Evolutionary conservation across 352 stramenopile species (phyloP), one percentile per base, ranked within the genome.

Genomic region (Peronospora destructor): DNA sequence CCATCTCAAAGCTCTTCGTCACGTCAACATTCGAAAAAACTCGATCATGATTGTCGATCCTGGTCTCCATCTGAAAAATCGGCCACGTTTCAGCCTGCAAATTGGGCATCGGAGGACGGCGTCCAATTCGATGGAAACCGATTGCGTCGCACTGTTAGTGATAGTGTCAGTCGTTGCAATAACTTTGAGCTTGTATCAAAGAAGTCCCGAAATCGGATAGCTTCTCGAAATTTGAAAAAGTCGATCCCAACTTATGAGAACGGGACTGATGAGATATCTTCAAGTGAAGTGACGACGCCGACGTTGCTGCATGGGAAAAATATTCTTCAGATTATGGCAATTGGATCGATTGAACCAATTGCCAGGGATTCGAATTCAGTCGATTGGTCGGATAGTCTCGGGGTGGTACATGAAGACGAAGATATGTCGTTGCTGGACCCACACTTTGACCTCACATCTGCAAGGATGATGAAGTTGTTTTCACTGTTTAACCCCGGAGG

Each of bases 401-500:
- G 55, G 5, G 34, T 26, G 4, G 56, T 62, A 19, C 59, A 63
- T 14, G 51, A 67, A 37, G 45, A 37, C 2, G 77, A 85, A 1
- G 61, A 88, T 37, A 53, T 79, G 25, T 73, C 74, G 30, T 61
- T 93, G 13, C 86, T 91, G 76, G 82, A 93, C 36, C 79, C 82
- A 33, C 87, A 87, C 53, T 93, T 89, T 45, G 82, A 93, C 28
- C 75, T 93, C 26, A 93, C 77, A 28, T 82, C 70, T 6, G 68
- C 68, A 34, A 83, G 73, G 45, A 71, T 90, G 30, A 71, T 60
- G 11, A 79, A 83, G 16, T 52, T 90, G 32, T 90, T 90, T 28
- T 71, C 66, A 10, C 48, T 74, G 19, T 88, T 88, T 49, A 53
- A 79, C 2, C 76, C 74, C 1, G 71, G 76, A 58, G 64, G 76